A percentile compares a stretch with the other conserved stretches of the same genome.
Conservation (phyloP, 805 yeast genomes). For the Yamadazyma sp. region DNA sequence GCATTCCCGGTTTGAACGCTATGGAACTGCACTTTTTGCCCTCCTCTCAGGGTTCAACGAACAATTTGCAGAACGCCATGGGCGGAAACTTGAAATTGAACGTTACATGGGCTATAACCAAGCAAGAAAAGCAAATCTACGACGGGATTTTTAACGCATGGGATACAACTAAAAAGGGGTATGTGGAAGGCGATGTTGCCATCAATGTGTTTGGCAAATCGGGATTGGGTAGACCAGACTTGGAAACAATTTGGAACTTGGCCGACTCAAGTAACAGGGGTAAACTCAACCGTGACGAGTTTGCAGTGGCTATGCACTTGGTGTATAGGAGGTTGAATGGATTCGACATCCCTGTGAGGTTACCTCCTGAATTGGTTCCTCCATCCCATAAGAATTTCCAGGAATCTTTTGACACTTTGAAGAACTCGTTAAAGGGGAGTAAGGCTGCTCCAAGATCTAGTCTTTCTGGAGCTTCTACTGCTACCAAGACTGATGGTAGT, state of each 20-base stretch:
- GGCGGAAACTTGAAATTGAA: conserved; percentile 48
- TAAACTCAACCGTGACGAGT: conserved; percentile 81
- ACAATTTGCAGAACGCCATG: conserved; percentile 43
- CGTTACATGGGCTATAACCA: conserved; percentile 80
- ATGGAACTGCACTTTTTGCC: conserved; percentile 72
- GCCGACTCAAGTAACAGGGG: conserved; percentile 84
- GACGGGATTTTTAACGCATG: conserved; percentile 86
- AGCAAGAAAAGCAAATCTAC: conserved; percentile 82
- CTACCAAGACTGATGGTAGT: conserved; percentile 28
- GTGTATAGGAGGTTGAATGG: conserved; percentile 91
- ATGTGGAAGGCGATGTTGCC: conserved; percentile 76
- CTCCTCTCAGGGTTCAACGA: conserved; percentile 33
- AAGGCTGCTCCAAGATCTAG: conserved; percentile 20
- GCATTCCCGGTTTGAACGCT: conserved; percentile 67
- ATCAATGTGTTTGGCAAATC: conserved; percentile 87
- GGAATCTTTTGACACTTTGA: conserved; percentile 68
- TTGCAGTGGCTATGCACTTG: conserved; percentile 95
- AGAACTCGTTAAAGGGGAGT: conserved; percentile 55
- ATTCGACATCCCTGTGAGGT: conserved; percentile 70
- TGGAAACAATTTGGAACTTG: conserved; percentile 89
- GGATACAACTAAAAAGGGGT: conserved; percentile 70
- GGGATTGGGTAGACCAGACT: conserved; percentile 80
- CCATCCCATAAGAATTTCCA: conserved; percentile 77
- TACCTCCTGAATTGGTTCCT: conserved; percentile 90
- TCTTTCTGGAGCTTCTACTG: conserved; percentile 22